Evolutionary conservation across 2,329 filamentous ascomycete species (phyloP), one percentile per base, ranked within the genome.

Genomic region (Neofusicoccum laricinum): DNA sequence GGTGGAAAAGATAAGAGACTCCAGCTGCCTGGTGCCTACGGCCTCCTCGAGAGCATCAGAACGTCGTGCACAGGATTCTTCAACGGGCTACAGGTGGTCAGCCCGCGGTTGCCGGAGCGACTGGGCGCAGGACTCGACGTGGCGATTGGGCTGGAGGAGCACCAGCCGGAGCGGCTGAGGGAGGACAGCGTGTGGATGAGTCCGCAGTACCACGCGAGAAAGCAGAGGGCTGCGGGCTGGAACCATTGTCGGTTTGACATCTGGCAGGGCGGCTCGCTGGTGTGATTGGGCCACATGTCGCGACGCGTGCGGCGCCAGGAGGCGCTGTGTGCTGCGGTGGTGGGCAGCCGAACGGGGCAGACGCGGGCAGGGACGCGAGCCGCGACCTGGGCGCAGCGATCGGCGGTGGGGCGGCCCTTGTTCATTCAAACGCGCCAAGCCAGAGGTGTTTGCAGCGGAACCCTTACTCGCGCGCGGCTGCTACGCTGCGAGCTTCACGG

Each of bases 401-500:
- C 53, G 53, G 53, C 53, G 53, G 53, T 57, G 53, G 53, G 53
- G 53, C 53, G 49, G 7, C 36, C 36, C 36, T 36, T 11, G 36
- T 38, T 38, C 36, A 38, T 53, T 38, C 55, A 59, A 46, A 46
- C 25, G 40, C 43, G 53, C 53, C 53, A 58, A 58, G 51, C 17
- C 36, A 32, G 41, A 19, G 25, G 55, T 59, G 55, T 59, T 59
- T 59, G 55, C 55, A 61, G 38, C 43, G 43, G 63, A 38, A 30
- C 53, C 51, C 51, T 58, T 64, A 49, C 41, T 59, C 36, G 50
- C 43, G 45, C 49, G 63, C 53, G 49, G 62, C 38, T 48, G 38
- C 49, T 40, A 62, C 59, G 14, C 32, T 53, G 25, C 49, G 34
- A 50, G 59, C 59, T 50, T 53, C 45, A 62, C 59, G 59, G 45